Evolutionary conservation across 208 protist genomes (phyloP).

Genomic region (Phytomonas francai): DNA sequence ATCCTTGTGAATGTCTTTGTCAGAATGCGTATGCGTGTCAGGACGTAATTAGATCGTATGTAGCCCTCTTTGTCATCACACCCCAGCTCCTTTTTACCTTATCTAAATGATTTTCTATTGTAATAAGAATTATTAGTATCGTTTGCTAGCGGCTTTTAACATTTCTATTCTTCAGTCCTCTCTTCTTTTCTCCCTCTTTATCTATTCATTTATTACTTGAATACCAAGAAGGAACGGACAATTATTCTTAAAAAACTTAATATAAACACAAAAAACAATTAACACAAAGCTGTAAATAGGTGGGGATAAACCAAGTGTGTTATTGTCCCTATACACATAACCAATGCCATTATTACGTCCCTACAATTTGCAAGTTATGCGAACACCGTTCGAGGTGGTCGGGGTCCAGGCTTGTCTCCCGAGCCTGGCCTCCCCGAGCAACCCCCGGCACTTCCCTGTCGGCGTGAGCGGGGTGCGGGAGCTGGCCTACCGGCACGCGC

Average conservation of each 20-base stretch:
- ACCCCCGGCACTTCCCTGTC: conserved; percentile 2
- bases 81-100: not conserved
- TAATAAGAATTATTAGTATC: too few relatives aligned
- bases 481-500: conserved; percentile 10
- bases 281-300: not conserved
- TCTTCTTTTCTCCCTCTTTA: not conserved
- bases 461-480: conserved; percentile 20
- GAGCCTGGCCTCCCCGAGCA: not conserved
- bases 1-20: not conserved
- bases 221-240: not conserved
- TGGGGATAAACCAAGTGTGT: not conserved
- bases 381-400: conserved; percentile 55
- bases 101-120: not conserved
- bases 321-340: not conserved
- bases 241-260: too few relatives aligned
- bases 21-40: not conserved
- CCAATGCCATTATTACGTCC: not conserved
- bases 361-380: conserved; percentile 39
- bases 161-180: not conserved
- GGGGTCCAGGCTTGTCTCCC: conserved; percentile 35
- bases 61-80: not conserved
- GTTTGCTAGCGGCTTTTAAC: not conserved
- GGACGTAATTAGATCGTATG: not conserved
- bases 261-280: not conserved
- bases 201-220: not conserved